Conservation (phyloP, 2,329 filamentous ascomycete species). For the Sporothrix inflata region DNA sequence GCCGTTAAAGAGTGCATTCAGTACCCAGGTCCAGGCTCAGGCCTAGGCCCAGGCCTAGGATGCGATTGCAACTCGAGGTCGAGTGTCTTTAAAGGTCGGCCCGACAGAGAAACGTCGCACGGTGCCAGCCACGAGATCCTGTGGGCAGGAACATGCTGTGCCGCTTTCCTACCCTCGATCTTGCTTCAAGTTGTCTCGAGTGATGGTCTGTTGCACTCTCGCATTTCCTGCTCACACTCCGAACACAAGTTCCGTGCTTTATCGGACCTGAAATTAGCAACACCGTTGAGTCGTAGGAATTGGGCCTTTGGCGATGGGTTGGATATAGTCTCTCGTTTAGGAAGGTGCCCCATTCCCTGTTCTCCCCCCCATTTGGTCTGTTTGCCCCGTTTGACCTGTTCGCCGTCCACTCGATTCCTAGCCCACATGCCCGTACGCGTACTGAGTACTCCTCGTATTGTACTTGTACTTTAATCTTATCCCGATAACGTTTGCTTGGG, state of each 20-base stretch:
- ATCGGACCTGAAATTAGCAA: background rate
- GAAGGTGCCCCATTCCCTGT: background rate
- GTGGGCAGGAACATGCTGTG: background rate
- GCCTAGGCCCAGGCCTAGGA: background rate
- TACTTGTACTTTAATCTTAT: background rate
- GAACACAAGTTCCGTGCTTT: background rate
- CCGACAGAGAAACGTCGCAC: background rate
- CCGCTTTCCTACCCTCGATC: background rate
- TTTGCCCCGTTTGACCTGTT: background rate
- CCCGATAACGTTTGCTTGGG: background rate
- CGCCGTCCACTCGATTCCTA: background rate
- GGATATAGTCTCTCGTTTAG: slow-evolving; percentile 17
- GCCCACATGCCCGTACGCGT: background rate
- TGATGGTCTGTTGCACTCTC: background rate
- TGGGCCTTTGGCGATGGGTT: background rate
- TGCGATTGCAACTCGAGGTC: background rate
- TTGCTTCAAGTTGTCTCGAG: background rate
- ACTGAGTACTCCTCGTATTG: background rate
- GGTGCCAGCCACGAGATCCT: background rate
- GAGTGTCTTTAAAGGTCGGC: background rate
- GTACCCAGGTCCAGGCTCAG: background rate
- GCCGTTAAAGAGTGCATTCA: background rate
- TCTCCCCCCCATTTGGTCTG: too few species aligned
- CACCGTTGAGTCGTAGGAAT: background rate
- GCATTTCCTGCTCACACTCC: too few species aligned